These are phyloP conservation scores for Cladosporium sp. DNA, from an alignment of 2,329 filamentous ascomycete species.

Conservation along the genomic window DNA sequence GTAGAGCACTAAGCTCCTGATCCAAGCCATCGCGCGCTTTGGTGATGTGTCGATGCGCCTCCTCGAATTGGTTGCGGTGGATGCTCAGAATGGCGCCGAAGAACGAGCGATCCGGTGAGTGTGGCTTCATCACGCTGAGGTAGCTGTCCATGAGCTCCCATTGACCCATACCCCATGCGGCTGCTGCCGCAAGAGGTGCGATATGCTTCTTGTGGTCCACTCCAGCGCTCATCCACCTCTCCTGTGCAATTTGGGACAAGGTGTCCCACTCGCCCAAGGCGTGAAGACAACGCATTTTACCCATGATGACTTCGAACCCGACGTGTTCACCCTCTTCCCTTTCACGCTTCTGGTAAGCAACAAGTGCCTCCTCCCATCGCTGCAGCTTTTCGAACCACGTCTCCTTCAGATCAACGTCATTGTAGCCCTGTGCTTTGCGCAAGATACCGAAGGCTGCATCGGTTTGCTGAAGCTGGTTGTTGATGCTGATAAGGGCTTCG, in stretches of 20 bases:
- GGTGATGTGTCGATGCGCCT: conserved; percentile 84
- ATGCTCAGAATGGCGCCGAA: conserved; percentile 95
- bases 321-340: conserved; percentile 58
- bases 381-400: conserved; percentile 99
- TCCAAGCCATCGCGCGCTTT: conserved; percentile 92
- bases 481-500: conserved; percentile 97
- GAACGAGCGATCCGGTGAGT: conserved; percentile 93
- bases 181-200: conserved; percentile 88
- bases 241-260: conserved; percentile 81
- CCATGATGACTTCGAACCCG: conserved; percentile 96
- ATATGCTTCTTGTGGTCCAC: conserved; percentile 83
- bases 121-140: conserved; percentile 87
- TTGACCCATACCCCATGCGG: conserved; percentile 92
- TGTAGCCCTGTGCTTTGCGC: conserved; percentile 91
- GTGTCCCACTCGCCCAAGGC: conserved; percentile 97
- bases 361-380: conserved; percentile 94
- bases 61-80: conserved; percentile 92
- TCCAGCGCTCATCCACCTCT: conserved; percentile 84
- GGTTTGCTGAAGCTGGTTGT: conserved; percentile 98
- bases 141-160: conserved; percentile 99
- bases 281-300: conserved; percentile 98
- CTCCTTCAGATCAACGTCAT: conserved; percentile 93
- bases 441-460: conserved; percentile 98
- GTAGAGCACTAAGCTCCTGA: conserved; percentile 88
- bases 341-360: conserved; percentile 87